Base-by-base conservation (phyloP, 495 filamentous ascomycete genomes). In the Lasiosphaeria miniovina region DNA sequence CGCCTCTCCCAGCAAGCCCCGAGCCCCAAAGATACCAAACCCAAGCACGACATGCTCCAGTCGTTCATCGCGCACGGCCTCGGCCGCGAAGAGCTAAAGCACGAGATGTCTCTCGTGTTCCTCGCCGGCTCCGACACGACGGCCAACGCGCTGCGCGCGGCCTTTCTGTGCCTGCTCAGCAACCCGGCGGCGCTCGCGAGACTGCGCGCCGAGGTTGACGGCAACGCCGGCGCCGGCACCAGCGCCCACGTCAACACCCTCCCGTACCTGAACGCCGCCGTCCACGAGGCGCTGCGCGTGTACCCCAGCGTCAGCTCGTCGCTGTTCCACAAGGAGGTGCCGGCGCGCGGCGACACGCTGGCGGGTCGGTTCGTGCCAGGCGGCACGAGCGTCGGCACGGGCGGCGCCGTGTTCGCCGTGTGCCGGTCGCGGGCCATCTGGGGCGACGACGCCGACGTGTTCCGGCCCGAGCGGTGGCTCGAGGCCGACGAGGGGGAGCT, bases 41-140 rank as follows among this genome's bases (percentile, higher is more conserved):
- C 51, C 32, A n/a, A 17, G 1, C 43, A 38, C 34, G 59, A 61
- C 36, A 55, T 61, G 33, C 3, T 62, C 17, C 32, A 36, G 46
- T 58, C 60, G 17, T 51, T 36, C 9, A 49, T 58, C 51, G 17
- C 36, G 38, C 48, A 49, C 36, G 49, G 31, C 11, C 17, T 61
- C 1, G 11, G 35, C 10, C 52, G 41, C 34, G 36, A 49, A 15
- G 8, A 56, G 36, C 33, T 59, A 9, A 4, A 55, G 7, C 43
- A 45, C 0, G 51, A 63, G 33, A 54, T 59, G n/a, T 51, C 50
- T 14, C 41, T 65, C 6, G 76, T 80, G 54, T 65, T 57, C 12
- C 17, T 96, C 66, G 91, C 91, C 5, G 91, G 91, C 36, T 88
- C 85, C 46, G 91, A 94, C 67, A 94, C 91, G 0, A 94, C 90